Evolutionary conservation across 169 alveolate genomes (phyloP).

Genomic region (Plasmodium gaboni): DNA sequence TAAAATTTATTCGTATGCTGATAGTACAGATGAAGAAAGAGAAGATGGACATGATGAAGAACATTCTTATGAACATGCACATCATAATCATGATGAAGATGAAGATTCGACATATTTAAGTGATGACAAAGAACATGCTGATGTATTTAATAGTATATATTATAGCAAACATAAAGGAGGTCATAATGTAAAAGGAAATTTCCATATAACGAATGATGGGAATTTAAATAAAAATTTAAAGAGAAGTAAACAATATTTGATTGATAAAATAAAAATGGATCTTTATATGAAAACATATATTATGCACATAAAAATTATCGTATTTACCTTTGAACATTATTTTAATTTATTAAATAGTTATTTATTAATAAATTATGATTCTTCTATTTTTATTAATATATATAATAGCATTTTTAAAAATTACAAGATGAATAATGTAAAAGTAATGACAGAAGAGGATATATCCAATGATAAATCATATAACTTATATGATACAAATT

Average conservation of each 20-base stretch:
- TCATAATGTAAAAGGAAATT: neutral
- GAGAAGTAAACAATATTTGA: slow-evolving; percentile 14
- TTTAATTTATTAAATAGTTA: slow-evolving; percentile 59
- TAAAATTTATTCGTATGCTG: slow-evolving; percentile 33
- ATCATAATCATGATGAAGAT: slow-evolving; percentile 6
- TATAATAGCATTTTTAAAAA: slow-evolving; percentile 71
- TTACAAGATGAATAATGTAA: slow-evolving; percentile 34
- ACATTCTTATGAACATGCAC: neutral
- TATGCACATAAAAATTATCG: slow-evolving; percentile 71
- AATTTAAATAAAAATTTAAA: slow-evolving; percentile 9
- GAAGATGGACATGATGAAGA: slow-evolving; percentile 29
- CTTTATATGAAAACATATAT: slow-evolving; percentile 65
- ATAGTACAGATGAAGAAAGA: slow-evolving; percentile 7
- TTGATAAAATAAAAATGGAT: slow-evolving; percentile 42
- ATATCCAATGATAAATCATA: slow-evolving; percentile 15
- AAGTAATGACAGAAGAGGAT: slow-evolving; percentile 55
- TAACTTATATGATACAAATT: slow-evolving; percentile 40
- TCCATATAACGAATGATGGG: neutral
- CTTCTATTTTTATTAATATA: slow-evolving; percentile 41
- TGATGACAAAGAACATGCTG: neutral
- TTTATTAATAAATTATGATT: slow-evolving; percentile 57
- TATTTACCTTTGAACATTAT: slow-evolving; percentile 68
- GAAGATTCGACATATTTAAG: neutral
- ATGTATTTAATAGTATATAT: neutral
- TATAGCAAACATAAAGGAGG: neutral